Evolutionary conservation across 2,329 filamentous ascomycete species (phyloP), one percentile per base, ranked within the genome.

Genomic region (Claviceps quebecensis): DNA sequence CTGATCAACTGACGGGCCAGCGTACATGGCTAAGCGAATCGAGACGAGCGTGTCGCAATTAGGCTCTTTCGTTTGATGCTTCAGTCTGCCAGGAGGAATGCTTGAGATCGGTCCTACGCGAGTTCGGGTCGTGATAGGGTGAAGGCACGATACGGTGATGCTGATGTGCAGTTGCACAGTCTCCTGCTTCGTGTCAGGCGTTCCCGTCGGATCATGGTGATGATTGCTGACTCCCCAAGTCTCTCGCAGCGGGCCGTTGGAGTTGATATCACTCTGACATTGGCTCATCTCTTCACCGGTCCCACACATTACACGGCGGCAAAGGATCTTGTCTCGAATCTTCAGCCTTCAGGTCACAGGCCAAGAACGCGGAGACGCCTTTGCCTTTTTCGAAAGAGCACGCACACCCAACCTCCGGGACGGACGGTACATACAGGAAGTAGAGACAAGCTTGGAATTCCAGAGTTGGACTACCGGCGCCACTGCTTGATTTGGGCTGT

Each of bases 211-310:
- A 34, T 36, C 14, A 40, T 13, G 17, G 23, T 16, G 39, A 41
- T 34, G 11, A n/a, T 49, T 49, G 16, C 47, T 50, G 34, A 26
- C 36, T 45, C 19, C 22, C 29, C 39, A 40, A 51, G 41, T 38
- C 45, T 26, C 48, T 43, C 45, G 37, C 45, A 45, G 52, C 26
- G 19, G 40, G 49, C 45, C 40, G 37, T 49, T 38, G 16, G 26
- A 45, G 29, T 51, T 36, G 19, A 45, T 11, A 22, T 11, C 17
- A 23, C 16, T 23, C 47, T 52, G 46, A 46, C 45, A 57, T 56
- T 59, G 54, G 54, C 48, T 51, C 45, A 40, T 47, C 29, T 41
- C 36, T 49, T 59, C 57, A 60, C 58, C 58, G 58, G 56, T 59
- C 56, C 58, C 58, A 52, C 56, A 53, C 40, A 41, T 22, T 38